phyloP scores from a whole-genome alignment of 75 land plant genomes.

The Azolla pinnata region DNA sequence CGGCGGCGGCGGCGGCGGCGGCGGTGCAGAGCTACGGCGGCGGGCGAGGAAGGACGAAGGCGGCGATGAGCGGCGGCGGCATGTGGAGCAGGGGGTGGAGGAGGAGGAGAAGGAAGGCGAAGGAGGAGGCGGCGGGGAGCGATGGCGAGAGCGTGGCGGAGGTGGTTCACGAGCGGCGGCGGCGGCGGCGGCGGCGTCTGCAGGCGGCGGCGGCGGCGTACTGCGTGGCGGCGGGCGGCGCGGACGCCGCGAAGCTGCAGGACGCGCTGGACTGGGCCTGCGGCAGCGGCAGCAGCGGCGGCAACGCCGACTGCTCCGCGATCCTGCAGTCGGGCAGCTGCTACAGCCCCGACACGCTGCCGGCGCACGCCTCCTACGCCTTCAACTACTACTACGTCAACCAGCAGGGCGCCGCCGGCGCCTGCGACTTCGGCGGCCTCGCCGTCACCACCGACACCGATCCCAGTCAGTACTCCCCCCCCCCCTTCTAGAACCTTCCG shows the following conservation, averaged over 20 bases:
- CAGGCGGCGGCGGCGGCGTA: not conserved
- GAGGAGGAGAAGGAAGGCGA: too few species aligned
- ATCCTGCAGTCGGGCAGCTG: slow-evolving; percentile 5
- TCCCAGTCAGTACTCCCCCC: slow-evolving; percentile 12
- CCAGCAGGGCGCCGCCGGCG: slow-evolving; percentile 1
- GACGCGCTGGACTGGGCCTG: slow-evolving; percentile 21
- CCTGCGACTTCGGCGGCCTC: slow-evolving; percentile 17
- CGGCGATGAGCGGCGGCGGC: too few species aligned
- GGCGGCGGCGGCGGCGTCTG: not conserved
- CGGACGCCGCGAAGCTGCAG: slow-evolving; percentile 16
- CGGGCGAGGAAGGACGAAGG: too few species aligned
- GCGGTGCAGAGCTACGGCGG: too few species aligned
- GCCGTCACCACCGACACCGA: slow-evolving; percentile 7
- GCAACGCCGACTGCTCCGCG: slow-evolving; percentile 20
- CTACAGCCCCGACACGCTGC: slow-evolving; percentile 11
- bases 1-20: too few species aligned
- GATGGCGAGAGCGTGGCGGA: slow-evolving; percentile 1
- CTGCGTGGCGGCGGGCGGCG: slow-evolving; percentile 3
- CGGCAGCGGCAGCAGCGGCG: slow-evolving; percentile 10
- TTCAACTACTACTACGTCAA: slow-evolving; percentile 23
- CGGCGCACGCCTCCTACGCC: slow-evolving; percentile 17
- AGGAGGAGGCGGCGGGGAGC: too few species aligned
- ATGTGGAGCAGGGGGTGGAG: too few species aligned
- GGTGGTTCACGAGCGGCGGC: slow-evolving; percentile 4
- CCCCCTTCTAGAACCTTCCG: not conserved